Conservation (phyloP, 345 rosid genomes). For the Salix brachista region DNA sequence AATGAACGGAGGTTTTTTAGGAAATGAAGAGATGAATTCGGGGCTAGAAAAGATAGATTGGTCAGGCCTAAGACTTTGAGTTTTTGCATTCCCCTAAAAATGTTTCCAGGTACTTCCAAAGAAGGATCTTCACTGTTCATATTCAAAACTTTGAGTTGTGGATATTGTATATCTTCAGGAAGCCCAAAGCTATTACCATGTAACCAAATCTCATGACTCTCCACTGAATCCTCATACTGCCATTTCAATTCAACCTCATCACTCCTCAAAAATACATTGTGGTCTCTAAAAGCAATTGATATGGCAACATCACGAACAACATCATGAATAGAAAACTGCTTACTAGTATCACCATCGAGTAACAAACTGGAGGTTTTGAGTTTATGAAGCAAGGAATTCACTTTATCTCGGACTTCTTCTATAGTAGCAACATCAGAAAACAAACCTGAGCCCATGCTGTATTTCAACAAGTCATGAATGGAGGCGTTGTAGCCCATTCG, state of each 20-base stretch:
- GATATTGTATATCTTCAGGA: constrained; percentile 13
- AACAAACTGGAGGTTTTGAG: constrained; percentile 28
- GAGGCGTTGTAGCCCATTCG: neutral
- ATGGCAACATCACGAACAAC: constrained; percentile 22
- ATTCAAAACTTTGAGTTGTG: constrained; percentile 5
- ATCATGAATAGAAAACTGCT: constrained; percentile 20
- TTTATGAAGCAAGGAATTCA: constrained; percentile 4
- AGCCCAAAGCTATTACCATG: neutral
- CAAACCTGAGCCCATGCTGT: constrained; percentile 25
- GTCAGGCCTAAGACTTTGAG: constrained; percentile 24
- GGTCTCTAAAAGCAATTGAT: constrained; percentile 13
- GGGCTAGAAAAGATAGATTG: neutral
- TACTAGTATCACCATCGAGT: neutral
- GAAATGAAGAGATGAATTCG: constrained; percentile 1
- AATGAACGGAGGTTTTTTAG: constrained; percentile 9
- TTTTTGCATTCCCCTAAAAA: constrained; percentile 14
- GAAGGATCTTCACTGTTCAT: neutral
- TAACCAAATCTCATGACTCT: neutral
- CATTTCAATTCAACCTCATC: neutral
- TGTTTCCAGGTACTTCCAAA: neutral
- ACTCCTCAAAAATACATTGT: neutral
- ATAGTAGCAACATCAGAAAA: neutral
- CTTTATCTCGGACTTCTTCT: constrained; percentile 12
- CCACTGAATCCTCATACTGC: neutral
- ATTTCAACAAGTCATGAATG: constrained; percentile 13